Evolutionary conservation across 2,329 filamentous ascomycete species (phyloP).

Genomic region (Cytospora chrysosperma): DNA sequence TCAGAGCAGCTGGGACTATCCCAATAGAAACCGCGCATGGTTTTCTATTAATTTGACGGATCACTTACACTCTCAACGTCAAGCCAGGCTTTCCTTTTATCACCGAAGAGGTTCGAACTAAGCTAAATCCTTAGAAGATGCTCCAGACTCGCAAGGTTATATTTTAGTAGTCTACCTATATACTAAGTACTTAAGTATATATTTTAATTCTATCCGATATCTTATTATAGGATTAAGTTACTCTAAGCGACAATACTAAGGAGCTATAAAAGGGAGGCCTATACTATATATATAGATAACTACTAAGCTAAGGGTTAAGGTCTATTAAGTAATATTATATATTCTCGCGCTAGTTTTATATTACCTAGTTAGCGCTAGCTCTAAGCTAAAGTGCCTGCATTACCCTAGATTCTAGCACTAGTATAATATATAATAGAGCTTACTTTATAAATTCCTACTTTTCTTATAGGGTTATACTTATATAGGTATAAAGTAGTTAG

Average conservation of each 20-base stretch:
- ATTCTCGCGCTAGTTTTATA: constrained; percentile 48
- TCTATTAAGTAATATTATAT: constrained; percentile 40
- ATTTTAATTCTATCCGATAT: no score
- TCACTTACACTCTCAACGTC: neutral
- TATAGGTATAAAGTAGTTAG: no score
- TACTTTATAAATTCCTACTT: no score
- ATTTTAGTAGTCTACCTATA: no score
- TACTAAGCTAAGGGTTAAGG: constrained; percentile 2
- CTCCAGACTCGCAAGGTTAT: neutral
- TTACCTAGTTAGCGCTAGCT: constrained; percentile 51
- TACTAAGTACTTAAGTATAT: no score
- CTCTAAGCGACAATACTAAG: no score
- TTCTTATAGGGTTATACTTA: no score
- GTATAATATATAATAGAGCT: no score
- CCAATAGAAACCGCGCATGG: neutral
- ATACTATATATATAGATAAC: no score
- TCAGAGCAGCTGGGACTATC: neutral
- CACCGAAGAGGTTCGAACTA: neutral
- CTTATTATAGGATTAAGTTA: no score
- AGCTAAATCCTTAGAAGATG: neutral
- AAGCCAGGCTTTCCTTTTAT: neutral
- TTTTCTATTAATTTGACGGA: neutral
- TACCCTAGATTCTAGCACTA: neutral
- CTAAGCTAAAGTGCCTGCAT: constrained; percentile 10
- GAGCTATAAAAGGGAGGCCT: no score